Conservation (phyloP, 306 rosid genomes). For the Dryas octopetala region DNA sequence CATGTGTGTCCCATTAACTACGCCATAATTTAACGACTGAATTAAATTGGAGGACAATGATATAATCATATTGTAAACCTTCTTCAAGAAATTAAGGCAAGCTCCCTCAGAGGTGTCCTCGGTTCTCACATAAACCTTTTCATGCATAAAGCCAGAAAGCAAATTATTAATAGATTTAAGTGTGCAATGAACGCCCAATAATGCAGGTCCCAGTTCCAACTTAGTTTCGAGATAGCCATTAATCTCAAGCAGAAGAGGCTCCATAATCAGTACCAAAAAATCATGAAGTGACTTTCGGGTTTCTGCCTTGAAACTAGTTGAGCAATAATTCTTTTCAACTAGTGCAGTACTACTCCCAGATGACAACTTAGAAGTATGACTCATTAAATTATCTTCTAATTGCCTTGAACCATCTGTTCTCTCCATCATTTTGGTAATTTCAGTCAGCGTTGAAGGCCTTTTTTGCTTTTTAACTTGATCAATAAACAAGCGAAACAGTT, state of each 20-base stretch:
- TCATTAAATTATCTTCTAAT: constrained; percentile 26
- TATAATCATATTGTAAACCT: constrained; percentile 48
- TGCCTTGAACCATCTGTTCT: constrained; percentile 31
- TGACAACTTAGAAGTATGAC: constrained; percentile 19
- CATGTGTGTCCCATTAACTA: constrained; percentile 26
- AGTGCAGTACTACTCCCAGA: constrained; percentile 19
- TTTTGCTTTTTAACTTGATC: constrained; percentile 53
- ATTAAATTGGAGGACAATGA: constrained; percentile 48
- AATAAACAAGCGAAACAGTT: constrained; percentile 55
- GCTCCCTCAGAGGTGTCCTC: constrained; percentile 75
- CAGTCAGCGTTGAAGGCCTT: constrained; percentile 40
- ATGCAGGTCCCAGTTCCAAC: constrained; percentile 32
- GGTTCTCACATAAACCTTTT: constrained; percentile 75
- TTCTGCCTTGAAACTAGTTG: constrained; percentile 44
- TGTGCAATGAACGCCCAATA: constrained; percentile 46
- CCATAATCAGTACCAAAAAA: constrained; percentile 71
- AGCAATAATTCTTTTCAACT: constrained; percentile 29
- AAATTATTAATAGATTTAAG: constrained; percentile 63
- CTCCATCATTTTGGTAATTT: constrained; percentile 35
- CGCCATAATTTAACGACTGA: constrained; percentile 37
- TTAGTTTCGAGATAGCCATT: constrained; percentile 33
- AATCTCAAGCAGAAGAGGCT: constrained; percentile 64
- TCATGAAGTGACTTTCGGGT: constrained; percentile 61
- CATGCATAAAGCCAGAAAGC: constrained; percentile 70
- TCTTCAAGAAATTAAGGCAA: constrained; percentile 67